Evolutionary conservation across 169 alveolate genomes (phyloP).

Genomic region (Plasmodium adleri): DNA sequence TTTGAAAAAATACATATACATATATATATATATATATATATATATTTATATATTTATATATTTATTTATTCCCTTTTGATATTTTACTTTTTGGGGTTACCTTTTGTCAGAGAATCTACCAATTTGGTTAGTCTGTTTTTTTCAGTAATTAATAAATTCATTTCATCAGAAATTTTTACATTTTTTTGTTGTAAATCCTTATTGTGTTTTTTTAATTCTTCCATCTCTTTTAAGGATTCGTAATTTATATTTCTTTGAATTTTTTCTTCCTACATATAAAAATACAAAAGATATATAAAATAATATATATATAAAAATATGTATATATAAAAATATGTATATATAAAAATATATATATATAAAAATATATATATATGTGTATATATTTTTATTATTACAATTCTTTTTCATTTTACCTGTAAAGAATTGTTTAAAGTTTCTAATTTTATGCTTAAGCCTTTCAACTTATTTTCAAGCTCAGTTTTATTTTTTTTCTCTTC

Average conservation of each 20-base stretch:
- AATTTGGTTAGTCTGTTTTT: constrained; percentile 57
- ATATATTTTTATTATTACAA: background rate
- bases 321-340: background rate
- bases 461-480: constrained; percentile 32
- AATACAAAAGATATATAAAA: no score
- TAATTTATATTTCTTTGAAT: constrained; percentile 5
- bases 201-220: constrained; percentile 44
- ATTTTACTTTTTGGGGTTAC: constrained; percentile 25
- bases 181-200: constrained; percentile 16
- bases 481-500: constrained; percentile 36
- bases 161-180: constrained; percentile 33
- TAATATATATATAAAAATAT: no score
- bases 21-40: background rate
- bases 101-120: constrained; percentile 60
- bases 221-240: constrained; percentile 30
- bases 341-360: background rate
- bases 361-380: background rate
- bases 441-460: constrained; percentile 22
- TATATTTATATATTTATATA: background rate
- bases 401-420: constrained; percentile 15
- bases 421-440: constrained; percentile 50
- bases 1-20: background rate
- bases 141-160: constrained; percentile 47
- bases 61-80: constrained; percentile 2
- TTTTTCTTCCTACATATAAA: constrained; percentile 41